phyloP scores from a whole-genome alignment of 1,284 basidiomycete species.

The Tilletia caries region DNA sequence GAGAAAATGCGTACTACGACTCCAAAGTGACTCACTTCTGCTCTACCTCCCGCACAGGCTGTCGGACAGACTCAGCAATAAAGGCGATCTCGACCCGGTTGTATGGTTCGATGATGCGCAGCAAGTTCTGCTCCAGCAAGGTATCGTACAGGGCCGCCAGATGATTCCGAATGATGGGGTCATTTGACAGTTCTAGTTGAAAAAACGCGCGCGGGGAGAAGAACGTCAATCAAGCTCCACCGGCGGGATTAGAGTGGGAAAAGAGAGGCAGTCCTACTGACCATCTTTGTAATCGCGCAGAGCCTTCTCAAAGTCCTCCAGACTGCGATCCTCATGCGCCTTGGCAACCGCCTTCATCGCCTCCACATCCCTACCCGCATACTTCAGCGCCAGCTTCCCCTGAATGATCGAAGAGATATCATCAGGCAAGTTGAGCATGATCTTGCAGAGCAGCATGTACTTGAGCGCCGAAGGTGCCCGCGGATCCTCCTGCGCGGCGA shows the following conservation, averaged over 20 bases:
- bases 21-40: slow-evolving; percentile 67
- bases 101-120: slow-evolving; percentile 93
- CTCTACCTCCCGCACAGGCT: slow-evolving; percentile 87
- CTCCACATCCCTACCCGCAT: slow-evolving; percentile 75
- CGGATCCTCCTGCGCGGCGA: slow-evolving; percentile 62
- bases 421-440: slow-evolving; percentile 92
- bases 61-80: slow-evolving; percentile 82
- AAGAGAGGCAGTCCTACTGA: slow-evolving; percentile 53
- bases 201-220: too few relatives aligned
- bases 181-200: slow-evolving; percentile 77
- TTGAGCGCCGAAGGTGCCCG: slow-evolving; percentile 80
- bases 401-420: slow-evolving; percentile 81
- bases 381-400: slow-evolving; percentile 82
- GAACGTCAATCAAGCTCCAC: too few relatives aligned
- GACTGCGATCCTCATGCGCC: slow-evolving; percentile 84
- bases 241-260: too few relatives aligned
- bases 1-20: too few relatives aligned
- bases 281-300: slow-evolving; percentile 82
- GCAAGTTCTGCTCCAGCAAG: slow-evolving; percentile 86
- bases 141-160: slow-evolving; percentile 90
- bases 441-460: slow-evolving; percentile 96
- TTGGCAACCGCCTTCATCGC: slow-evolving; percentile 91
- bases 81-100: slow-evolving; percentile 84
- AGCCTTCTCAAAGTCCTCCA: slow-evolving; percentile 83
- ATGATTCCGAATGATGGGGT: slow-evolving; percentile 89